These are phyloP conservation scores for Delonix regia DNA, from an alignment of 306 rosid genomes.

Conservation along the genomic window DNA sequence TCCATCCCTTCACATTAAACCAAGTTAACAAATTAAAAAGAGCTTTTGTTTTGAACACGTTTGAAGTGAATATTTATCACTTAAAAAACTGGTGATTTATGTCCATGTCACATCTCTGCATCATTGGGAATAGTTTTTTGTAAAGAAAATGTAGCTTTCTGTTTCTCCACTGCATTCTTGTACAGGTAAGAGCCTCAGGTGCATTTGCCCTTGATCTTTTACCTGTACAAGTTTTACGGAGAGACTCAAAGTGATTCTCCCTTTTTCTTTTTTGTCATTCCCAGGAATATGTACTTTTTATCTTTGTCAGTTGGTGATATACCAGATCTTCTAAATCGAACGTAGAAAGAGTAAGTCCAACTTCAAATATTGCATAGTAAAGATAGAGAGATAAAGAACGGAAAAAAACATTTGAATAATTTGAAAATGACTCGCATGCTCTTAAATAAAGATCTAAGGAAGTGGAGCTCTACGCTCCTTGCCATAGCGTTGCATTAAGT, in stretches of 20 bases:
- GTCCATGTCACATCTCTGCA: background rate
- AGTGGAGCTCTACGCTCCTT: background rate
- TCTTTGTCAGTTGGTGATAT: too few relatives aligned
- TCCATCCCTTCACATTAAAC: background rate
- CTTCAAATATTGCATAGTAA: background rate
- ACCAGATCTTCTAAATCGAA: background rate
- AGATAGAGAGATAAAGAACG: background rate
- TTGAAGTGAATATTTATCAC: background rate
- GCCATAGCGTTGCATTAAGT: background rate
- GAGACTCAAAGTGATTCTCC: too few relatives aligned
- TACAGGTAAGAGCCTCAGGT: too few relatives aligned
- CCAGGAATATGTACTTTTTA: background rate
- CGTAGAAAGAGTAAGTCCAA: background rate
- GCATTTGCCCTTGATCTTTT: too few relatives aligned
- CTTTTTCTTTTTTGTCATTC: background rate
- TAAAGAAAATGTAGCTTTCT: too few relatives aligned
- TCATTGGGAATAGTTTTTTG: background rate
- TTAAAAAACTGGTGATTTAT: too few relatives aligned
- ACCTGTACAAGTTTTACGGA: too few relatives aligned
- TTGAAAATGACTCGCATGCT: background rate
- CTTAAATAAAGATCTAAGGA: background rate
- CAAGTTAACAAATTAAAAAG: background rate
- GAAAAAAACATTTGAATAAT: background rate
- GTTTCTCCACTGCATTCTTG: too few relatives aligned
- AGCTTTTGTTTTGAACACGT: background rate